Percentiles rank a stretch among this genome's conserved stretches.
Conservation (phyloP, 2,329 filamentous ascomycete species). For the Fusarium torulosum region DNA sequence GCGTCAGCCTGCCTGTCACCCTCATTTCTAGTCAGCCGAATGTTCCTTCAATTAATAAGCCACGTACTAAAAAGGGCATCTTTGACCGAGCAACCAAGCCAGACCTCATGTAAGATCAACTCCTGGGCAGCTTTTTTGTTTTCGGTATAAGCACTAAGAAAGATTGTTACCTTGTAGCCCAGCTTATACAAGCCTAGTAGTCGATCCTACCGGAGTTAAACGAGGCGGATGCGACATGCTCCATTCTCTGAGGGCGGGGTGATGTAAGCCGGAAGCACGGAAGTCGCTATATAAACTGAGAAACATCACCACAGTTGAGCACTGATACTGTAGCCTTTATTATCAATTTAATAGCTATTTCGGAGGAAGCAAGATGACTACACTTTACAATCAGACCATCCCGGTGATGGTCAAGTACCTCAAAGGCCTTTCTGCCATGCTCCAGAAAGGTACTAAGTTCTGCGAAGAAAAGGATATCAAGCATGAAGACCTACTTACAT, state of each 20-base stretch:
- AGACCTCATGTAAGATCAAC: too few species aligned
- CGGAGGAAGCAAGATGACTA: slow-evolving; percentile 30
- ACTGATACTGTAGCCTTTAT: not conserved
- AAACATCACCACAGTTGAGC: not conserved
- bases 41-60: too few species aligned
- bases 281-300: not conserved
- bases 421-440: slow-evolving; percentile 41
- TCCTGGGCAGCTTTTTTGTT: too few species aligned
- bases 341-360: not conserved
- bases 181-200: too few species aligned
- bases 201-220: not conserved
- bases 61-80: too few species aligned
- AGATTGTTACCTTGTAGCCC: too few species aligned
- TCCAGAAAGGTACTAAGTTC: slow-evolving; percentile 39
- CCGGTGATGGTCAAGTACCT: slow-evolving; percentile 50
- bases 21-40: too few species aligned
- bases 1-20: too few species aligned
- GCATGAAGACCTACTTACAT: slow-evolving; percentile 37
- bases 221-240: not conserved
- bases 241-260: not conserved
- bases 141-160: not conserved
- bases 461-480: slow-evolving; percentile 40
- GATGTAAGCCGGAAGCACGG: not conserved
- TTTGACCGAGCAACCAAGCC: too few species aligned
- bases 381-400: slow-evolving; percentile 44